Base-by-base conservation (phyloP, 139 green algal species). In the Closterium sp. region DNA sequence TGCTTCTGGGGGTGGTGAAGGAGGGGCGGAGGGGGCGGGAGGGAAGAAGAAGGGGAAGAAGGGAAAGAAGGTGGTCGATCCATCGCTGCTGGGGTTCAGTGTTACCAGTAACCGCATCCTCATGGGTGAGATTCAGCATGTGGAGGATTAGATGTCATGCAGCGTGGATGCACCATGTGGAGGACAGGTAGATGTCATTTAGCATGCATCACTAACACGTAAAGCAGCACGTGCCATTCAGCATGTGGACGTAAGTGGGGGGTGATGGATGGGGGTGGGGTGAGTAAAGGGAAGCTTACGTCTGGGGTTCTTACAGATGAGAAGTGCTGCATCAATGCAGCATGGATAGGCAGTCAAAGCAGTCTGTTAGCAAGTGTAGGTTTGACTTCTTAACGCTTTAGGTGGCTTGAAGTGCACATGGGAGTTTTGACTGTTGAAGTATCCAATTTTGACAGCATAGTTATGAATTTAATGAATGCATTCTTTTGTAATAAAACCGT, bases 1-100 rank as follows among this genome's bases (percentile, higher is more conserved):
- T 28, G 91, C 27, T 87, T 9, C 79, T 90, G 85, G 31, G n/a
- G 88, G 11, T 21, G 62, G 85, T 45, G 32, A 73, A 21, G 88
- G 30, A 19, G 45, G 28, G 27, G 91, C 2, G 70, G n/a, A 27
- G n/a, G 89, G 28, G 29, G 91, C 21, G 22, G 91, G 24, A 70
- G 89, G 31, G 7, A 94, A 94, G 89, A 94, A 94, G 92, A 94
- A 94, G 30, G 89, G 92, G 24, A 92, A 92, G 89, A 94, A 94
- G 70, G 89, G 45, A 31, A 94, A 94, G 62, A 94, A 94, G 45
- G 91, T 85, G 86, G 92, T 94, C n/a, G 92, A 94, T 31, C 89
- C 89, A 21, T 94, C 92, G 24, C 70, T 94, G 38, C 92, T 94
- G 9, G 92, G 92, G 1, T 94, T 94, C 89, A 93, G 85, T 30